phyloP scores from a whole-genome alignment of 1,139 yeast species.

The Eremothecium cymbalariae region DNA sequence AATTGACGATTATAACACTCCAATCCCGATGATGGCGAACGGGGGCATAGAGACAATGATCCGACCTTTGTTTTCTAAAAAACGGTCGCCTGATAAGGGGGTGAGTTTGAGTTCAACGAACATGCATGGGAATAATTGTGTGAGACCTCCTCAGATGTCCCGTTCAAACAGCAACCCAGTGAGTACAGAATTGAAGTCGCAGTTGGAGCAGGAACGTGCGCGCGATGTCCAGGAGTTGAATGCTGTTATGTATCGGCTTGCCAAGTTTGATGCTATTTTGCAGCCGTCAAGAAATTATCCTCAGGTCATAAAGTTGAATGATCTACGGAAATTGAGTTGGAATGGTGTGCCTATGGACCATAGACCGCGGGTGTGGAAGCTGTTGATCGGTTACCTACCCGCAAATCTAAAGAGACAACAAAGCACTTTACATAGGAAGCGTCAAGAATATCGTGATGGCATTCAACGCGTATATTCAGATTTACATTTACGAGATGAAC shows the following conservation, averaged over 20 bases:
- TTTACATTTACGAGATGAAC: conserved; percentile 54
- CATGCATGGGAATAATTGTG: conserved; percentile 27
- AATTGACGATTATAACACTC: conserved; percentile 41
- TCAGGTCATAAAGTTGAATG: conserved; percentile 55
- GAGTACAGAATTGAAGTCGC: conserved; percentile 26
- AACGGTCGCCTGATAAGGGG: conserved; percentile 28
- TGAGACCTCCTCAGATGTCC: conserved; percentile 28
- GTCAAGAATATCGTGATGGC: conserved; percentile 81
- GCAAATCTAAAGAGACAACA: conserved; percentile 71
- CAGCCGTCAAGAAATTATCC: conserved; percentile 31
- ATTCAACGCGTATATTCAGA: conserved; percentile 49
- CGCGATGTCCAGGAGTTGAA: conserved; percentile 49
- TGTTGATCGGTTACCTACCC: conserved; percentile 82
- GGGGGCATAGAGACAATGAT: conserved; percentile 22
- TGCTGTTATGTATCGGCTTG: conserved; percentile 52
- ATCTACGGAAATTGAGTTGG: conserved; percentile 78
- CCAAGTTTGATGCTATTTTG: conserved; percentile 58
- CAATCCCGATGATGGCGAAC: conserved; percentile 37
- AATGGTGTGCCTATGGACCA: conserved; percentile 82
- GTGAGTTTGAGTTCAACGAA: conserved; percentile 33
- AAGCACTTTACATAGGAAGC: conserved; percentile 62
- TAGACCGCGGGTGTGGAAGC: conserved; percentile 83
- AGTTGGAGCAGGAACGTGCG: conserved; percentile 27
- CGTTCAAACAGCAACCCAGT: conserved; percentile 13
- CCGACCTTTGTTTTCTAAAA: conserved; percentile 12